Evolutionary conservation across 2,329 filamentous ascomycete species (phyloP).

Genomic region (Penicillium italicum): DNA sequence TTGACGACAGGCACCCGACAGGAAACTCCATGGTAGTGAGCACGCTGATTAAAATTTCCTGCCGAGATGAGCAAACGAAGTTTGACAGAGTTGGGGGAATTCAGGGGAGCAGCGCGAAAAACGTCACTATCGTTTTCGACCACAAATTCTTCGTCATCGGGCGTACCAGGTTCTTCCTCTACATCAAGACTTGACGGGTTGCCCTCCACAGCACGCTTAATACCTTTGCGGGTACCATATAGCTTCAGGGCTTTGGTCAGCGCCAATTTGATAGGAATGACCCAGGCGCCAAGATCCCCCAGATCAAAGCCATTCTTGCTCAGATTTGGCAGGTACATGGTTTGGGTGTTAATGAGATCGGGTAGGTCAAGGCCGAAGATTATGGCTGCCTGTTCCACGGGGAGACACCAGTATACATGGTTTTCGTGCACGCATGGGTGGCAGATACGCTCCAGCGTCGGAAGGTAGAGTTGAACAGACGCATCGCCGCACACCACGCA

Average conservation of each 20-base stretch:
- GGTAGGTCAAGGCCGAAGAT: neutral
- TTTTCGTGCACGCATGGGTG: neutral
- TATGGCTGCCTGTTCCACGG: neutral
- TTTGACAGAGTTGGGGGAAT: neutral
- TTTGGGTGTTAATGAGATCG: neutral
- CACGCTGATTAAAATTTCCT: neutral
- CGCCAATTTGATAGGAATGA: neutral
- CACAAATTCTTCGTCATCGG: neutral
- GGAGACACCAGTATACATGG: neutral
- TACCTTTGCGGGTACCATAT: neutral
- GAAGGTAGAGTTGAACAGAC: neutral
- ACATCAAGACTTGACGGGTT: neutral
- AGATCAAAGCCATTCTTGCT: neutral
- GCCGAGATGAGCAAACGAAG: neutral
- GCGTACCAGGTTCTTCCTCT: neutral
- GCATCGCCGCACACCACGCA: neutral
- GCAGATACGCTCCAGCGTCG: neutral
- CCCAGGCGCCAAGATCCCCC: neutral
- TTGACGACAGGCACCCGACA: neutral
- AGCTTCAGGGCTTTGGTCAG: neutral
- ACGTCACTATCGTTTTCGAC: neutral
- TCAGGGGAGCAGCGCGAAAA: neutral
- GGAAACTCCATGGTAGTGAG: neutral
- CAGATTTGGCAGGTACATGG: neutral
- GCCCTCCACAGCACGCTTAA: neutral